Evolutionary conservation across 1,139 yeast species (phyloP).

Genomic region (Magnusiomyces suaveolens): DNA sequence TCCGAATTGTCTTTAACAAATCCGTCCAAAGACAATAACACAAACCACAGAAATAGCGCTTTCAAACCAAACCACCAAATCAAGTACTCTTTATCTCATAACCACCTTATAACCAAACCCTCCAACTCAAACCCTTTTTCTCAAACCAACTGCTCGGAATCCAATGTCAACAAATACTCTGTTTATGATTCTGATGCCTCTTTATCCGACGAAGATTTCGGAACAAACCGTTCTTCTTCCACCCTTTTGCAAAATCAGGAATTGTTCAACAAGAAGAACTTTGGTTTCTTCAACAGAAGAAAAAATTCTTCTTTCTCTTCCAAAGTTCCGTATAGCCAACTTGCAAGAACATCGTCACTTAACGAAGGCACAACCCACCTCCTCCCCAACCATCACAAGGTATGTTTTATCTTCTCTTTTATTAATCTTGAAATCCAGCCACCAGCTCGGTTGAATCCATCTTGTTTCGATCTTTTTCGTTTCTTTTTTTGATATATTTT

Average conservation of each 20-base stretch:
- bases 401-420: not conserved
- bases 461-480: too few species aligned
- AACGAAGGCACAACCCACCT: not conserved
- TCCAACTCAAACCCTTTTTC: not conserved
- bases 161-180: not conserved
- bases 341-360: not conserved
- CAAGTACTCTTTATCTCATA: not conserved
- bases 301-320: not conserved
- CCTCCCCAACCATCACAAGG: not conserved
- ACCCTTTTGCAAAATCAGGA: not conserved
- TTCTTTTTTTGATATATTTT: too few species aligned
- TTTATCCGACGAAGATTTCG: not conserved
- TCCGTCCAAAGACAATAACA: too few species aligned
- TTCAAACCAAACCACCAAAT: too few species aligned
- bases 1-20: too few species aligned
- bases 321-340: not conserved
- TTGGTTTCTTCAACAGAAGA: not conserved
- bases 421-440: too few species aligned
- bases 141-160: not conserved
- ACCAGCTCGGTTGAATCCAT: too few species aligned
- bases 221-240: not conserved
- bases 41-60: too few species aligned
- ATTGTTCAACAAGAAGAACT: not conserved
- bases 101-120: not conserved
- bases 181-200: not conserved